These are phyloP conservation scores for Alloascoidea africana DNA, from an alignment of 805 yeast genomes.

Conservation along the genomic window DNA sequence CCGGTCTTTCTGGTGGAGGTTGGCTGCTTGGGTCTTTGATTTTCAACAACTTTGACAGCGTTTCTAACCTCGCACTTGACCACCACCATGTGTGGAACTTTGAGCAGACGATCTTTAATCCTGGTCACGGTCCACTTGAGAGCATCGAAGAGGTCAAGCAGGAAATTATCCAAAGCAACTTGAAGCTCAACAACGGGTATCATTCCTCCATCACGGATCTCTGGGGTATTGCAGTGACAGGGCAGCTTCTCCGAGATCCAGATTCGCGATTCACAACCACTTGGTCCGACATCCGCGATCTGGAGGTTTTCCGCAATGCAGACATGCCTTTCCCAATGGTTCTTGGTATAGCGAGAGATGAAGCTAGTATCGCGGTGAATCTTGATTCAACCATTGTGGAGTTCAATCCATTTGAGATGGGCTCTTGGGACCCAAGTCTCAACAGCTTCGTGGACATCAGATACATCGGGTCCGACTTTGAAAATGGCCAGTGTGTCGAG, in stretches of 20 bases:
- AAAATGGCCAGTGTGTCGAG: conserved; percentile 42
- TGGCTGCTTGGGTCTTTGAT: conserved; percentile 45
- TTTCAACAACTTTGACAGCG: conserved; percentile 22
- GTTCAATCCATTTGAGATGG: conserved; percentile 41
- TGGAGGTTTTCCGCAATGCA: conserved; percentile 40
- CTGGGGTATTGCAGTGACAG: conserved; percentile 61
- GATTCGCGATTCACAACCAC: conserved; percentile 42
- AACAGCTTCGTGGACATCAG: conserved; percentile 46
- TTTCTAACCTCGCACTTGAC: conserved; percentile 13
- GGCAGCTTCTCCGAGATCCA: conserved; percentile 34
- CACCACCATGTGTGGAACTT: conserved; percentile 39
- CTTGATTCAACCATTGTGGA: conserved; percentile 34
- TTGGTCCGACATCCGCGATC: conserved; percentile 36
- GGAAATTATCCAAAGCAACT: too few relatives aligned
- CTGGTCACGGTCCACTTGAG: conserved; percentile 21
- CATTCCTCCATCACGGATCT: conserved; percentile 49
- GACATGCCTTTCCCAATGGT: conserved; percentile 53
- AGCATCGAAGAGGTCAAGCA: conserved; percentile 29
- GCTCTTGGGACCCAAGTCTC: conserved; percentile 67
- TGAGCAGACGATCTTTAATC: conserved; percentile 33
- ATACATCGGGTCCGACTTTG: conserved; percentile 47
- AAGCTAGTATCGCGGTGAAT: conserved; percentile 31
- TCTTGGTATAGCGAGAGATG: conserved; percentile 17
- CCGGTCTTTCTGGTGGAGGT: conserved; percentile 61
- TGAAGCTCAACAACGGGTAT: conserved; percentile 46